Evolutionary conservation across 768 basidiomycete species (phyloP).

Genomic region (Pholiota microspora): DNA sequence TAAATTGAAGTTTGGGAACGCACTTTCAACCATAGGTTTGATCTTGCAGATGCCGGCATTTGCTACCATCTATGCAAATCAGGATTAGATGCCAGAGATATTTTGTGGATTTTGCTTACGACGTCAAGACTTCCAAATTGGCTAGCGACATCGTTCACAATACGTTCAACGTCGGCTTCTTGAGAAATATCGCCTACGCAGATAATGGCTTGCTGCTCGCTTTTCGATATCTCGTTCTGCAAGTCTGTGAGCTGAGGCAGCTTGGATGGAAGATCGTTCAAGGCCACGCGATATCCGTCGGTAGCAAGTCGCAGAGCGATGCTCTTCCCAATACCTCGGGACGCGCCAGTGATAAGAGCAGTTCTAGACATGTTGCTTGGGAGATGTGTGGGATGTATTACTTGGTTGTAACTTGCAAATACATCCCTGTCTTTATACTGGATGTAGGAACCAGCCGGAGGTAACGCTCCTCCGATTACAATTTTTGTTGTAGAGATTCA

Average conservation of each 20-base stretch:
- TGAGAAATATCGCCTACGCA: constrained; percentile 34
- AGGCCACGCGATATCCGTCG: constrained; percentile 44
- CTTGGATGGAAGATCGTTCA: constrained; percentile 38
- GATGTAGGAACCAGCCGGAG: too few species aligned
- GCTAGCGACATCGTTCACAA: constrained; percentile 29
- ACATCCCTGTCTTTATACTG: too few species aligned
- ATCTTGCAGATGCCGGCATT: constrained; percentile 24
- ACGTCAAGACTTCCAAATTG: constrained; percentile 45
- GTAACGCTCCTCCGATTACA: not conserved
- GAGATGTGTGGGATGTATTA: not conserved
- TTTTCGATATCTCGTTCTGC: constrained; percentile 23
- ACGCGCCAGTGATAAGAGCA: constrained; percentile 31
- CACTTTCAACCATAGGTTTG: constrained; percentile 20
- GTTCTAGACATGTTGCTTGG: not conserved
- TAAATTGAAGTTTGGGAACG: not conserved
- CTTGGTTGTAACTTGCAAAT: too few species aligned
- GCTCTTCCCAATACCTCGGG: constrained; percentile 45
- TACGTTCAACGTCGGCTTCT: constrained; percentile 37
- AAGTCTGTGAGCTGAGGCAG: constrained; percentile 25
- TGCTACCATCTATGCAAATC: constrained; percentile 32
- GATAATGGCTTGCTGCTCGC: constrained; percentile 19
- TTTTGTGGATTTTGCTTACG: constrained; percentile 26
- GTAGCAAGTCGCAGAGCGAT: constrained; percentile 44
- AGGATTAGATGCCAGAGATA: too few species aligned
- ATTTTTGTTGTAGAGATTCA: too few species aligned